These are phyloP conservation scores for Syncephalastrum sp. DNA, from an alignment of 371 early-diverging fungal genomes.

Conservation along the genomic window DNA sequence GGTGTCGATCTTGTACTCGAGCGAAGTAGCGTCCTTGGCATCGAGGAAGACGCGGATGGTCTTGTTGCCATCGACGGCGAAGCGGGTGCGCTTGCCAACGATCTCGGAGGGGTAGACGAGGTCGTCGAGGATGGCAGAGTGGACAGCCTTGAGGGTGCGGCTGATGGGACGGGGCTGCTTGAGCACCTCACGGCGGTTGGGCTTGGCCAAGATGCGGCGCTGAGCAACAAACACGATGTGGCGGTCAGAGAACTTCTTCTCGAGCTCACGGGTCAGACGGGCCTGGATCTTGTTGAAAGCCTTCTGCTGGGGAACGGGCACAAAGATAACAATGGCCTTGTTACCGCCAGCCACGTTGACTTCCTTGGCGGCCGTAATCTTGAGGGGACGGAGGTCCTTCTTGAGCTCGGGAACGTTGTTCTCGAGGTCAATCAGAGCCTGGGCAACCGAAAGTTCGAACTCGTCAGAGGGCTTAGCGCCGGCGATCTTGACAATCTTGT, in stretches of 20 bases:
- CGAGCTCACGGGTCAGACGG: conserved; percentile 95
- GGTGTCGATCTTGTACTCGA: conserved; percentile 98
- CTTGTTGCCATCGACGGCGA: conserved; percentile 93
- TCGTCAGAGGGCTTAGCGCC: conserved; percentile 77
- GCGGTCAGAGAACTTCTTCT: conserved; percentile 99
- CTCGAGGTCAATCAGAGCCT: conserved; percentile 95
- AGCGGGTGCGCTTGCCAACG: conserved; percentile 95
- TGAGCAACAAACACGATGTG: conserved; percentile 93
- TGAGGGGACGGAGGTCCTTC: conserved; percentile 91
- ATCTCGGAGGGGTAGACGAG: conserved; percentile 98
- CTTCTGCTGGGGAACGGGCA: conserved; percentile 92
- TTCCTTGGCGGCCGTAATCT: conserved; percentile 95
- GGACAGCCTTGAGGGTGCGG: conserved; percentile 95
- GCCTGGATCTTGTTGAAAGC: conserved; percentile 93
- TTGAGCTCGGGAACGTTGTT: conserved; percentile 92
- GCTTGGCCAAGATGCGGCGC: conserved; percentile 93
- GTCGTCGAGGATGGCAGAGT: conserved; percentile 95
- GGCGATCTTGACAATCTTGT: conserved; percentile 81
- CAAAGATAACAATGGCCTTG: conserved; percentile 96
- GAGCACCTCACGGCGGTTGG: conserved; percentile 81
- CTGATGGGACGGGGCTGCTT: conserved; percentile 93
- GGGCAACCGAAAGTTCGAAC: conserved; percentile 93
- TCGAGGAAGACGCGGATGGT: conserved; percentile 96
- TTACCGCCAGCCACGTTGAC: conserved; percentile 87
- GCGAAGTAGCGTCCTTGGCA: conserved; percentile 93